Percentiles rank a stretch among this genome's conserved stretches.
These are phyloP conservation scores for Rhizophagus clarus DNA, from an alignment of 192 early-diverging fungal species.

Conservation along the genomic window DNA sequence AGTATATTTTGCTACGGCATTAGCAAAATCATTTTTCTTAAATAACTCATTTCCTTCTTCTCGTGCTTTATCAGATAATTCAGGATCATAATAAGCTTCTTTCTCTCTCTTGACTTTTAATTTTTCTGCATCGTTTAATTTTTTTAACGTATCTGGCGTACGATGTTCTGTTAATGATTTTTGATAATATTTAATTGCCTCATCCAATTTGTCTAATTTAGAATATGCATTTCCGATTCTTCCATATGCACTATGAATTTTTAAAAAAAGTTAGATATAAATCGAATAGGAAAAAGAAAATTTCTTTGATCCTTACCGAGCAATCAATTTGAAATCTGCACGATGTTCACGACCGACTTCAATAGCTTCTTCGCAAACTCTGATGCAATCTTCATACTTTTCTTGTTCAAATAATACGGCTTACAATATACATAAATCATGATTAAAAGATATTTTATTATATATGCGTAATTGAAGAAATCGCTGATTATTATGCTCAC, in stretches of 20 bases:
- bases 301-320: conserved; percentile 49
- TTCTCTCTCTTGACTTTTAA: conserved; percentile 75
- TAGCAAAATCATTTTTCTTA: conserved; percentile 85
- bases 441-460: too few relatives aligned
- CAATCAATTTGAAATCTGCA: conserved; percentile 94
- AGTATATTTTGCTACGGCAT: conserved; percentile 89
- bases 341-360: conserved; percentile 88
- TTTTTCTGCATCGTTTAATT: conserved; percentile 88
- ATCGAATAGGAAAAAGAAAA: neutral
- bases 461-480: neutral
- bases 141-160: conserved; percentile 86
- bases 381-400: conserved; percentile 90
- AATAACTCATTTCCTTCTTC: conserved; percentile 92
- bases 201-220: conserved; percentile 75
- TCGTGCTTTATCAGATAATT: conserved; percentile 85
- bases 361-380: conserved; percentile 88
- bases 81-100: conserved; percentile 83
- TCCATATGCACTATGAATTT: conserved; percentile 72
- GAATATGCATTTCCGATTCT: conserved; percentile 89
- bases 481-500: conserved; percentile 38
- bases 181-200: conserved; percentile 90
- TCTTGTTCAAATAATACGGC: conserved; percentile 95
- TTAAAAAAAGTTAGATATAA: too few relatives aligned
- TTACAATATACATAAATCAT: conserved; percentile 22
- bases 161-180: conserved; percentile 97